Evolutionary conservation across 371 early-diverging fungal species (phyloP).

Genomic region (Lichtheimia corymbifera): DNA sequence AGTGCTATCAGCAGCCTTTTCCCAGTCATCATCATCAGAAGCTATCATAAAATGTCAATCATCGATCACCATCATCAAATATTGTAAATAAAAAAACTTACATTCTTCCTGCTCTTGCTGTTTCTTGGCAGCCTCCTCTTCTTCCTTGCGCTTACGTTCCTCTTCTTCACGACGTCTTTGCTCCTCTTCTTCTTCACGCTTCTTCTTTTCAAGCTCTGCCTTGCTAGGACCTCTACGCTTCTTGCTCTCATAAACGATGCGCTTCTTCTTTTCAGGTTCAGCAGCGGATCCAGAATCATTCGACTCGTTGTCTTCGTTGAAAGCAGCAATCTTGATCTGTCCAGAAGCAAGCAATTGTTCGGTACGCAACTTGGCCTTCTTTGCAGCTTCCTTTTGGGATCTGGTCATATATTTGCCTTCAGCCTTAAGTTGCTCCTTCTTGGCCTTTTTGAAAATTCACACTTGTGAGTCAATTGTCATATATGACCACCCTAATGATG

Average conservation of each 20-base stretch:
- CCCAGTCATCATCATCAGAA: slow-evolving; percentile 51
- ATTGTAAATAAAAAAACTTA: slow-evolving; percentile 15
- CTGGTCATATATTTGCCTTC: slow-evolving; percentile 92
- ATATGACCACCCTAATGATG: not conserved
- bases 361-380: slow-evolving; percentile 69
- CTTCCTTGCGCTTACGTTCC: slow-evolving; percentile 46
- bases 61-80: not conserved
- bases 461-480: not conserved
- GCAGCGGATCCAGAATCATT: not conserved
- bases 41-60: not conserved
- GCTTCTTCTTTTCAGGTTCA: slow-evolving; percentile 62
- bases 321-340: slow-evolving; percentile 75
- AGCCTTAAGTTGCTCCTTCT: slow-evolving; percentile 88
- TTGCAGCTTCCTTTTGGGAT: slow-evolving; percentile 89
- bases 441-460: slow-evolving; percentile 41
- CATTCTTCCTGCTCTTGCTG: slow-evolving; percentile 37
- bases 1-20: slow-evolving; percentile 48
- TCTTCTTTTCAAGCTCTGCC: slow-evolving; percentile 44
- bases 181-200: slow-evolving; percentile 44
- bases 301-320: slow-evolving; percentile 35
- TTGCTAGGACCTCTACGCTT: slow-evolving; percentile 41
- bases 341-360: slow-evolving; percentile 82
- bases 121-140: slow-evolving; percentile 48
- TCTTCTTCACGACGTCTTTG: slow-evolving; percentile 40
- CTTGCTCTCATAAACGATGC: slow-evolving; percentile 33